Conservation (phyloP, 768 basidiomycete genomes). For the Tricholoma sp. region DNA sequence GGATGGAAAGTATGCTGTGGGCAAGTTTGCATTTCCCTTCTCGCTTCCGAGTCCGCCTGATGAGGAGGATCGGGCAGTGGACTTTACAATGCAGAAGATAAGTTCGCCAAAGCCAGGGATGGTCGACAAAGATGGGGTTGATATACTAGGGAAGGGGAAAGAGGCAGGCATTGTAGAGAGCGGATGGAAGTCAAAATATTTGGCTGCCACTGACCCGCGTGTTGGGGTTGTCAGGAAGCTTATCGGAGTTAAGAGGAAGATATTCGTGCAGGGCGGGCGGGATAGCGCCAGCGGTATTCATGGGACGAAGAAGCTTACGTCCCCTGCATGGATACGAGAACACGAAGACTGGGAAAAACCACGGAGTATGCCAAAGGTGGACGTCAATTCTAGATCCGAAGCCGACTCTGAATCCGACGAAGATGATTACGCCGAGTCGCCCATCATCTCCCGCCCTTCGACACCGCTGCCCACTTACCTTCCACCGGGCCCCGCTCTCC, state of each 20-base stretch:
- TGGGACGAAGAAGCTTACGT: conserved; percentile 21
- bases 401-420: conserved; percentile 29
- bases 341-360: conserved; percentile 42
- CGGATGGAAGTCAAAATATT: conserved; percentile 51
- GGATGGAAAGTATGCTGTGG: conserved; percentile 70
- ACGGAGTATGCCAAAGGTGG: conserved; percentile 15
- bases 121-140: background rate
- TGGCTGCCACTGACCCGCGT: conserved; percentile 64
- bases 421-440: conserved; percentile 33
- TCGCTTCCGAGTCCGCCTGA: conserved; percentile 59
- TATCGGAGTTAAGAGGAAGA: conserved; percentile 67
- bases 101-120: background rate
- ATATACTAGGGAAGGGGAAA: background rate
- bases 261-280: conserved; percentile 30
- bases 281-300: conserved; percentile 4
- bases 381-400: conserved; percentile 27
- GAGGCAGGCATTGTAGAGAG: background rate
- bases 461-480: conserved; percentile 72
- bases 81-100: background rate
- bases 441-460: conserved; percentile 44
- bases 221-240: conserved; percentile 63
- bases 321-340: conserved; percentile 41
- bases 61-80: conserved; percentile 34
- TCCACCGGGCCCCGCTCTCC: conserved; percentile 61
- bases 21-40: conserved; percentile 73